Percentiles rank a stretch among this genome's conserved stretches.
Conservation (phyloP, 2,329 filamentous ascomycete genomes). For the Volutella citrinella region DNA sequence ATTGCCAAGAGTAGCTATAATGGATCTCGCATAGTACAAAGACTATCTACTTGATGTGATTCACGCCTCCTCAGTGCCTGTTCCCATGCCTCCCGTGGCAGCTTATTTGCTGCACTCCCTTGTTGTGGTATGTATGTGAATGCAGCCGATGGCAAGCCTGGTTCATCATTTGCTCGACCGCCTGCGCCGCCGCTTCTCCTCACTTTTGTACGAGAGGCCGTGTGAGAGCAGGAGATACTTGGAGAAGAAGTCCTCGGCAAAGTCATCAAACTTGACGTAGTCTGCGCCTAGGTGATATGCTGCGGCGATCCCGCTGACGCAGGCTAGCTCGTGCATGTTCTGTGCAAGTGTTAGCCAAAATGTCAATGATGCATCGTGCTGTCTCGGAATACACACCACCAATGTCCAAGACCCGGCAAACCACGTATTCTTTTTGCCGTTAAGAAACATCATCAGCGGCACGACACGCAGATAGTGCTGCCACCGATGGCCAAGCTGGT, state of each 20-base stretch:
- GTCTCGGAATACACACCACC: too few relatives aligned
- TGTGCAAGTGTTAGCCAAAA: slow-evolving; percentile 1
- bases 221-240: slow-evolving; percentile 47
- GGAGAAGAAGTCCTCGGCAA: slow-evolving; percentile 44
- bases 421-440: slow-evolving; percentile 60
- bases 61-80: too few relatives aligned
- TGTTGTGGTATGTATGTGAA: not conserved
- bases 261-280: slow-evolving; percentile 59
- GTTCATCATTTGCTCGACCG: slow-evolving; percentile 2
- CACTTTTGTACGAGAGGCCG: slow-evolving; percentile 36
- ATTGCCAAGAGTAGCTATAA: slow-evolving; percentile 6
- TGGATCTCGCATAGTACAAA: not conserved
- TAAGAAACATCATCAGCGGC: slow-evolving; percentile 69
- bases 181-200: slow-evolving; percentile 30
- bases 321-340: slow-evolving; percentile 69
- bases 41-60: not conserved
- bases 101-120: too few relatives aligned
- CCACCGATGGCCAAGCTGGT: slow-evolving; percentile 63
- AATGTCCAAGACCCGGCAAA: slow-evolving; percentile 69
- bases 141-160: not conserved
- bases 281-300: slow-evolving; percentile 66
- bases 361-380: not conserved
- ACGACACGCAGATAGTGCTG: slow-evolving; percentile 64
- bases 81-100: too few relatives aligned
- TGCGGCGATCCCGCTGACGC: slow-evolving; percentile 68